phyloP scores from a whole-genome alignment of 768 basidiomycete species.

The Termitomyces sp. region DNA sequence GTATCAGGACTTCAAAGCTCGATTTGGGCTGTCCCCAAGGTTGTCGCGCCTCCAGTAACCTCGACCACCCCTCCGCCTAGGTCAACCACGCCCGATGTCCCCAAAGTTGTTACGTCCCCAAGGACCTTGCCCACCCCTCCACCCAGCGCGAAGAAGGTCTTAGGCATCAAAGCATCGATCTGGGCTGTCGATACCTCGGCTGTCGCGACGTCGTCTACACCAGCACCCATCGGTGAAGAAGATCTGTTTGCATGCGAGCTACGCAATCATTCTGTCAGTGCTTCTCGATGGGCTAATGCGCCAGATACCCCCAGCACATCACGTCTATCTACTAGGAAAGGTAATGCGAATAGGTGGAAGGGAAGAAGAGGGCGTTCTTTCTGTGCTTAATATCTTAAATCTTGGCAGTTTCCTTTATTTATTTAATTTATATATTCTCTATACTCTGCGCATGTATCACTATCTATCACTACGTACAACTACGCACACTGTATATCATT shows the following conservation, averaged over 20 bases:
- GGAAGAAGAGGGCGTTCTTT: background rate
- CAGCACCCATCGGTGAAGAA: background rate
- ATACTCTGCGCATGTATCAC: background rate
- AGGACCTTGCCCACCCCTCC: background rate
- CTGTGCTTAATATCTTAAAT: background rate
- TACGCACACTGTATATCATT: background rate
- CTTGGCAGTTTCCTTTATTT: background rate
- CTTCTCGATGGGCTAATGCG: conserved; percentile 1
- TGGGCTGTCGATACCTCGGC: background rate
- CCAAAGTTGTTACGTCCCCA: background rate
- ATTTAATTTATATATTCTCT: background rate
- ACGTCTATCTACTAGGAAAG: background rate
- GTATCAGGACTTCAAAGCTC: background rate
- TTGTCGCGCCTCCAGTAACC: background rate
- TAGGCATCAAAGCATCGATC: background rate
- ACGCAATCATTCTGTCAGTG: background rate
- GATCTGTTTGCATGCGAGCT: background rate
- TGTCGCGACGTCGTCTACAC: background rate
- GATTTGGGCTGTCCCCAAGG: background rate
- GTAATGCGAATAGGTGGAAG: background rate
- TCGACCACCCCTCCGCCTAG: background rate
- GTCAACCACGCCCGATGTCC: background rate
- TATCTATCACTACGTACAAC: background rate
- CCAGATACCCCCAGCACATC: background rate
- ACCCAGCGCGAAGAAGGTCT: background rate